phyloP scores from a whole-genome alignment of 768 basidiomycete species.

The Trametes cingulata region DNA sequence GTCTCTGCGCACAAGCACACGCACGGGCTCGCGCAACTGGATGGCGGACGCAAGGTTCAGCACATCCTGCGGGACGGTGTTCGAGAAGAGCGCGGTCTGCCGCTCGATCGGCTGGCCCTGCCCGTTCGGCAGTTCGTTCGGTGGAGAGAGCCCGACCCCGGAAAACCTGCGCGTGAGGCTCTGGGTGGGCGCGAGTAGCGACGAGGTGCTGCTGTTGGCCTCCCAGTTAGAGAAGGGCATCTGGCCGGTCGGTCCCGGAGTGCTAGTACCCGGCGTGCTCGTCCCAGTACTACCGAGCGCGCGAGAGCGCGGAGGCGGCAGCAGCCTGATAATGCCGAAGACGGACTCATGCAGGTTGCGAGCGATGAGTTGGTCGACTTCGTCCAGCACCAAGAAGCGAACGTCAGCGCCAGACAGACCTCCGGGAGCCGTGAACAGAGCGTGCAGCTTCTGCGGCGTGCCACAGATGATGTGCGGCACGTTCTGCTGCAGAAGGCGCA shows the following conservation, averaged over 20 bases:
- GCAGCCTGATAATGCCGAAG: conserved; percentile 86
- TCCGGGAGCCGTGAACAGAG: conserved; percentile 80
- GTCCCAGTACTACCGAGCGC: conserved; percentile 42
- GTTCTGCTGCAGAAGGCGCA: conserved; percentile 83
- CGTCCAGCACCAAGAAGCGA: conserved; percentile 92
- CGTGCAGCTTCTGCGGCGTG: conserved; percentile 94
- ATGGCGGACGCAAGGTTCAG: conserved; percentile 93
- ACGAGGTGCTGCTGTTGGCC: conserved; percentile 25
- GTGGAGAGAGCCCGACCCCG: conserved; percentile 44
- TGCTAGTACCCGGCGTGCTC: conserved; percentile 40
- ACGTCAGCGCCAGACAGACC: conserved; percentile 83
- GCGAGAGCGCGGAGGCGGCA: conserved; percentile 85
- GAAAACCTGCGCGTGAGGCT: conserved; percentile 57
- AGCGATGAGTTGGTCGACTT: conserved; percentile 97
- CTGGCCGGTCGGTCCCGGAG: conserved; percentile 35
- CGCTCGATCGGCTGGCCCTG: conserved; percentile 58
- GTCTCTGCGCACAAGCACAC: conserved; percentile 94
- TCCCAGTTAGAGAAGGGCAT: conserved; percentile 43
- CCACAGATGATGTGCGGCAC: conserved; percentile 96
- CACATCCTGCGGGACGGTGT: conserved; percentile 97
- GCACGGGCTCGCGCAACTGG: conserved; percentile 92
- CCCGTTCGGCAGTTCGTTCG: conserved; percentile 38
- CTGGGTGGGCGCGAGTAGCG: conserved; percentile 38
- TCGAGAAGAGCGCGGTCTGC: conserved; percentile 94
- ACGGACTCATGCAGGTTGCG: conserved; percentile 96